phyloP scores from a whole-genome alignment of 257 asterid genomes.

The Solanum lycopersicoides region DNA sequence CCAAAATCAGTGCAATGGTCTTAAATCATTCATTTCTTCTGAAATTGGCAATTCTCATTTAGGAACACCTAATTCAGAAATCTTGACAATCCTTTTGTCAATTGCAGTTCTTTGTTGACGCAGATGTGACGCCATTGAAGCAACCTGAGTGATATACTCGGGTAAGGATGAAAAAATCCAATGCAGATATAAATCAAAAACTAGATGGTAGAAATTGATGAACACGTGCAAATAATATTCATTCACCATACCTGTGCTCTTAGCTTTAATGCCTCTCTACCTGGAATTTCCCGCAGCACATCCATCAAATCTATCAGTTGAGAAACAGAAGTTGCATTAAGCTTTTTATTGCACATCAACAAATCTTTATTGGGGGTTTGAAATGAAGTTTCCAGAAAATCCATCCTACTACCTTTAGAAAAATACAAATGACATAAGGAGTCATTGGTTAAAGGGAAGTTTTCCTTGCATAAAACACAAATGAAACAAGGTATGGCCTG shows the following conservation, averaged over 20 bases:
- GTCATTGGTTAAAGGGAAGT: neutral
- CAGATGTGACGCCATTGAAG: constrained; percentile 78
- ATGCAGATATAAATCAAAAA: neutral
- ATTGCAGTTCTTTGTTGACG: constrained; percentile 56
- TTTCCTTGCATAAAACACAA: neutral
- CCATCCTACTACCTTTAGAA: neutral
- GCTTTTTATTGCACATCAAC: neutral
- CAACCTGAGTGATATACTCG: constrained; percentile 46
- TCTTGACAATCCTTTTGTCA: constrained; percentile 55
- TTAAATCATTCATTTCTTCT: neutral
- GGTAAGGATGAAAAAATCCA: neutral
- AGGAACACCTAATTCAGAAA: constrained; percentile 76
- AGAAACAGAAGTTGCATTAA: neutral
- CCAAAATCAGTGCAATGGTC: neutral
- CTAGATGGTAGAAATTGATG: neutral
- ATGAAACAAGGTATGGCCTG: neutral
- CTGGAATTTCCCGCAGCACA: constrained; percentile 77
- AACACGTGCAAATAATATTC: neutral
- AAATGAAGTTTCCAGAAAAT: neutral
- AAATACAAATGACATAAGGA: neutral
- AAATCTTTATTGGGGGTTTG: neutral
- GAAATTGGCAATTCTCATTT: constrained; percentile 24
- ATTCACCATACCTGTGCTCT: constrained; percentile 59
- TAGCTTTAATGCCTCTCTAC: constrained; percentile 81
- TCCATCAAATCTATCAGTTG: constrained; percentile 58